A percentile compares a stretch with the other conserved stretches of the same genome.
These are phyloP conservation scores for Akebia trifoliata DNA, from an alignment of 164 flowering plant genomes.

Conservation along the genomic window DNA sequence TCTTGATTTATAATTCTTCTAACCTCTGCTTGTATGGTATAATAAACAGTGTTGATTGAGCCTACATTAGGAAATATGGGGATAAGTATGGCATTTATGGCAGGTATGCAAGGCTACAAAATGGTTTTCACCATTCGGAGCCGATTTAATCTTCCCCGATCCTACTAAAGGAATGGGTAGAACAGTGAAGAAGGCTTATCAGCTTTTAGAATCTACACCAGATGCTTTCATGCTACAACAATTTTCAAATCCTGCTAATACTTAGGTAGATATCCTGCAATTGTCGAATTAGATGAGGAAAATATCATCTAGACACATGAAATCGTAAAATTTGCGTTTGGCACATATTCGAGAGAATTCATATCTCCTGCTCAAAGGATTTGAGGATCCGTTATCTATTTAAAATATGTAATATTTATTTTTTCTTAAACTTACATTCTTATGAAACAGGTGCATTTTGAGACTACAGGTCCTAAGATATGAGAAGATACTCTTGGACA, in stretches of 20 bases:
- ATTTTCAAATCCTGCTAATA: constrained; percentile 86
- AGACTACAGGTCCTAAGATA: constrained; percentile 96
- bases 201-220: constrained; percentile 81
- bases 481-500: constrained; percentile 91
- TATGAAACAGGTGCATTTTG: constrained; percentile 70
- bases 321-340: too few relatives aligned
- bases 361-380: too few relatives aligned
- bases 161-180: constrained; percentile 97
- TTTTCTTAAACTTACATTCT: neutral
- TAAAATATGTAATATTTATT: too few relatives aligned
- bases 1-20: neutral
- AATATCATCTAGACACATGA: too few relatives aligned
- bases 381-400: too few relatives aligned
- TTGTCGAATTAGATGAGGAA: too few relatives aligned
- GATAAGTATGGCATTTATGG: constrained; percentile 94
- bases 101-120: constrained; percentile 90
- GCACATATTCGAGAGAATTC: too few relatives aligned
- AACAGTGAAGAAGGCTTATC: constrained; percentile 81
- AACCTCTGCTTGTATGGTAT: neutral
- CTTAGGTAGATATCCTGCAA: constrained; percentile 62
- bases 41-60: constrained; percentile 81
- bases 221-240: constrained; percentile 86
- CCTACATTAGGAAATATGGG: constrained; percentile 99
- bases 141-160: constrained; percentile 79
- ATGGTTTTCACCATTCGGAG: constrained; percentile 89